Conservation (phyloP, 2,329 filamentous ascomycete species). For the Aspergillus tanneri region DNA sequence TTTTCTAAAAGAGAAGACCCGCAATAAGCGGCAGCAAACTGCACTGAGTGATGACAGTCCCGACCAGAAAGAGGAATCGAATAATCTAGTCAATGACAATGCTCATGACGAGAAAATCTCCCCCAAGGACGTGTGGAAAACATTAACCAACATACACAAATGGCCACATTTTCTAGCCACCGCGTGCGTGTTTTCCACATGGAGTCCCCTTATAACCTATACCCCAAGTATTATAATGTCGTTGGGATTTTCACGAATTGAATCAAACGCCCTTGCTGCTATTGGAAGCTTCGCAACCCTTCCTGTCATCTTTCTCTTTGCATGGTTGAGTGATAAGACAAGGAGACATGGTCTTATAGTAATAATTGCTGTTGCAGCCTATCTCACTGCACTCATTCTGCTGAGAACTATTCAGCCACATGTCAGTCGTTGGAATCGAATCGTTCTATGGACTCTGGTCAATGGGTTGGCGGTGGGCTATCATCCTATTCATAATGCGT, state of each 20-base stretch:
- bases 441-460: conserved; percentile 53
- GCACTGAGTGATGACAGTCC: too few species aligned
- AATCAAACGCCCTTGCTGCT: conserved; percentile 44
- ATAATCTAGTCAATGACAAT: too few species aligned
- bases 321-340: conserved; percentile 50
- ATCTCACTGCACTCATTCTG: conserved; percentile 48
- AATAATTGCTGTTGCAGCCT: conserved; percentile 47
- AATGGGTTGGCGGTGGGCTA: conserved; percentile 55
- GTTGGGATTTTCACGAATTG: conserved; percentile 48
- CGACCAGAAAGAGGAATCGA: too few species aligned
- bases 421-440: conserved; percentile 51
- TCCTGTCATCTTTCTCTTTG: conserved; percentile 50
- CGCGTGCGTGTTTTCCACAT: conserved; percentile 54
- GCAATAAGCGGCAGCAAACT: too few species aligned
- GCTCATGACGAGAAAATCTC: conserved; percentile 24
- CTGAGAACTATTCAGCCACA: conserved; percentile 44
- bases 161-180: conserved; percentile 54
- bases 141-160: conserved; percentile 46
- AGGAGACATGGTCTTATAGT: conserved; percentile 48
- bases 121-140: conserved; percentile 45
- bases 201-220: conserved; percentile 54
- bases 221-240: conserved; percentile 42
- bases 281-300: conserved; percentile 46
- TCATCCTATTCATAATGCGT: conserved; percentile 55
- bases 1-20: too few species aligned